phyloP scores from a whole-genome alignment of 169 alveolate species.

The Plasmodium vivax region DNA sequence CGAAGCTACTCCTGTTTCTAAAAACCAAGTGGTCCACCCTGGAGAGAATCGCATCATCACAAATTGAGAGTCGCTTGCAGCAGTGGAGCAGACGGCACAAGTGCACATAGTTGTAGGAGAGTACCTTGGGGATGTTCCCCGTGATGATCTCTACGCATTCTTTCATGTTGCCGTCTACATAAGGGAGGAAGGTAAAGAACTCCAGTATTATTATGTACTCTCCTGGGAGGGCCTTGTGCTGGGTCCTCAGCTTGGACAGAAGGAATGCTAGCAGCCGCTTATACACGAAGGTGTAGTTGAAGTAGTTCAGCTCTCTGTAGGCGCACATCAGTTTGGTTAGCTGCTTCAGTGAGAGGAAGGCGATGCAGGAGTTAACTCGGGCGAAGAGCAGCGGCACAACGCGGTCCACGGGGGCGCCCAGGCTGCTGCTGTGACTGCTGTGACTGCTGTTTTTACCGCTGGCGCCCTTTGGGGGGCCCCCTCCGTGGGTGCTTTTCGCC shows the following conservation, averaged over 20 bases:
- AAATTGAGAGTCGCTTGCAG: neutral
- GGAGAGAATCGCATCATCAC: conserved; percentile 41
- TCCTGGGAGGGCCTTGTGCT: conserved; percentile 22
- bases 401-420: neutral
- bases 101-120: conserved; percentile 24
- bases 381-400: conserved; percentile 40
- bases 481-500: neutral
- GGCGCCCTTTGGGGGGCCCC: neutral
- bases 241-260: conserved; percentile 7
- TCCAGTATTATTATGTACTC: conserved; percentile 43
- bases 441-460: neutral
- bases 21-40: conserved; percentile 27
- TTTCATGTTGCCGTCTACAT: conserved; percentile 41
- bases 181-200: conserved; percentile 43
- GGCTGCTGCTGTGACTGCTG: neutral
- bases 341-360: conserved; percentile 64
- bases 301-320: conserved; percentile 71
- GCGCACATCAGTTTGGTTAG: conserved; percentile 24
- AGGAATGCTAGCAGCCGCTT: conserved; percentile 40
- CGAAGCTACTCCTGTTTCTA: conserved; percentile 42
- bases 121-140: neutral
- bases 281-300: conserved; percentile 36
- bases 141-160: conserved; percentile 8
- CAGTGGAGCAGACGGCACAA: conserved; percentile 25
- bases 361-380: conserved; percentile 60